A percentile compares a stretch with the other conserved stretches of the same genome.
Evolutionary conservation across 2,329 filamentous ascomycete species (phyloP).

Genomic region (Ceratocystis variospora): DNA sequence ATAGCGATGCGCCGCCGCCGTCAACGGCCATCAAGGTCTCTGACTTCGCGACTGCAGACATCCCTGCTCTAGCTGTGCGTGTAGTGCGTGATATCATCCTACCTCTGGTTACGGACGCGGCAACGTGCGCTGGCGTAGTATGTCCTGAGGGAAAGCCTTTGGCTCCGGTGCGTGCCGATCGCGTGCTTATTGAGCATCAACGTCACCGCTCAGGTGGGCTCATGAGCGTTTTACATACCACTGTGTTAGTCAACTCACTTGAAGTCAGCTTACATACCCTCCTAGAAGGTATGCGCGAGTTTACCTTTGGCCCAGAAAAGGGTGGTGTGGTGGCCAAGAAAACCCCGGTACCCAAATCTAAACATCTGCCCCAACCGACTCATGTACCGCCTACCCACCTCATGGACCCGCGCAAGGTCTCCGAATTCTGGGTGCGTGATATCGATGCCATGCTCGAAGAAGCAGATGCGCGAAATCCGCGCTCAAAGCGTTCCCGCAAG

Average conservation of each 20-base stretch:
- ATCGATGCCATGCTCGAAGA: neutral
- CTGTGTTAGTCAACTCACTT: conserved; percentile 9
- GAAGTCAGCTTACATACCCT: conserved; percentile 12
- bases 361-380: too few species aligned
- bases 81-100: conserved; percentile 12
- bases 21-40: neutral
- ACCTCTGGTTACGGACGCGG: neutral
- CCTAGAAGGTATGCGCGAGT: conserved; percentile 2
- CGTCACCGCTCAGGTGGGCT: neutral
- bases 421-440: conserved; percentile 13
- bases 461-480: neutral
- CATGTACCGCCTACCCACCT: neutral
- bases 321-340: neutral
- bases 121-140: neutral
- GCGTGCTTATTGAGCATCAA: conserved; percentile 16
- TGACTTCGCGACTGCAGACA: conserved; percentile 10
- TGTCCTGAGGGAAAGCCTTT: neutral
- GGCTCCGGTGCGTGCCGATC: neutral
- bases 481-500: neutral
- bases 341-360: neutral
- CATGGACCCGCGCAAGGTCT: conserved; percentile 9
- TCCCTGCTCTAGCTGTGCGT: conserved; percentile 9
- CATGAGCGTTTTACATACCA: conserved; percentile 8
- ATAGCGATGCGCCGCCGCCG: neutral
- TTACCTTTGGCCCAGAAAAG: neutral